Base-by-base conservation (phyloP, 129 eudicot genomes). In the Pseudognaphalium luteoalbum region DNA sequence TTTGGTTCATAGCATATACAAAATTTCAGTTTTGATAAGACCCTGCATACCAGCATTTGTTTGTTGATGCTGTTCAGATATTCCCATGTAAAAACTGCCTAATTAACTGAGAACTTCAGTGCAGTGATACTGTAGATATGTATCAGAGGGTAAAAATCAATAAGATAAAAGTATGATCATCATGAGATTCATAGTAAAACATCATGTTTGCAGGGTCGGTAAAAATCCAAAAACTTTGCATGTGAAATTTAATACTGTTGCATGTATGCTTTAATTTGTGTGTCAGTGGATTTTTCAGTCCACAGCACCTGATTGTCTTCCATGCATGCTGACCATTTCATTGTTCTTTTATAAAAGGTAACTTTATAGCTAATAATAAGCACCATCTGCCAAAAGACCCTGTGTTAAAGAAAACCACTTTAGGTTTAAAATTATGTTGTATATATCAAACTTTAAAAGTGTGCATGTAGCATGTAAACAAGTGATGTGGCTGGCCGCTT, bases 121-220 rank as follows among this genome's bases (percentile, higher is more conserved):
- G 12, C 19, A 29, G 35, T 77, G 81, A 25, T 63, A 72, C 82
- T 71, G 78, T 79, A 63, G 72, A 52, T 39, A 44, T 44, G 17
- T 72, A 20, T 32, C 78, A 72, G 83, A 79, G 83, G 78, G 83
- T 79, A 79, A 72, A 71, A 62, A 6, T 4, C 42, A 29, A 29
- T 25, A 30, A 47, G 52, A 44, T 44, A 30, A 79, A 62, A 51
- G 82, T 79, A 51, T 52, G 56, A 34, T 64, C 78, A 72, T 79
- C 67, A 72, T 79, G 51, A 72, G 83, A 79, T 72, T 64, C 83
- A 72, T 72, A 12, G 83, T 72, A 79, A 79, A 72, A 35, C 77
- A 52, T 41, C 78, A 79, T 72, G 77, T 71, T 71, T 78, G 50
- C 51, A 68, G 65, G 51, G 62, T 58, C 70, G 71, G 66, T 63